These are phyloP conservation scores for Begonia loranthoides DNA, from an alignment of 306 rosid genomes.

Conservation along the genomic window DNA sequence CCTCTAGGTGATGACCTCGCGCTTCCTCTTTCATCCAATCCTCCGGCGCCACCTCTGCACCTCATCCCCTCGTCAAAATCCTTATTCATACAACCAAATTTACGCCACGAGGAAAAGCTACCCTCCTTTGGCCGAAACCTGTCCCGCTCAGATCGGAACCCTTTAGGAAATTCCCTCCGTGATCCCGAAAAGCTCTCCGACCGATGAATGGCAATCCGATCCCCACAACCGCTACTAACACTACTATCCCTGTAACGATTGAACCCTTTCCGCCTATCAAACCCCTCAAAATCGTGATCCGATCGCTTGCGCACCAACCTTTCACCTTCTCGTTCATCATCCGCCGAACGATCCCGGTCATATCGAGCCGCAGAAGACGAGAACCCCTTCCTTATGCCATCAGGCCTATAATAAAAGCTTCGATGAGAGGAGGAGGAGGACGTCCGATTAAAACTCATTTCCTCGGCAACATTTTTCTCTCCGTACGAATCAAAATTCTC, in stretches of 20 bases:
- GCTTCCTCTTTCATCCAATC: conserved; percentile 34
- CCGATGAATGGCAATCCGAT: conserved; percentile 53
- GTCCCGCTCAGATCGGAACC: conserved; percentile 94
- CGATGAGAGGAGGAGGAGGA: conserved; percentile 51
- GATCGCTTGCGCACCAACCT: conserved; percentile 67
- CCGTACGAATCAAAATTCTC: conserved; percentile 71
- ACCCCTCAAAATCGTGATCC: conserved; percentile 68
- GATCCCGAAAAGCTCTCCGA: conserved; percentile 78
- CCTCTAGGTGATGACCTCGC: conserved; percentile 28
- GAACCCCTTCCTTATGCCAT: conserved; percentile 43
- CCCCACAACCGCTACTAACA: conserved; percentile 35
- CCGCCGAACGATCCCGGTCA: conserved; percentile 56
- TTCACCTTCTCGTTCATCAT: conserved; percentile 64
- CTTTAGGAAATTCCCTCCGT: conserved; percentile 82
- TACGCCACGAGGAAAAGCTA: conserved; percentile 74
- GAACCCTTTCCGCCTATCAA: conserved; percentile 68
- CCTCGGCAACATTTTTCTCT: conserved; percentile 26
- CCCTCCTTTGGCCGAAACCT: conserved; percentile 68
- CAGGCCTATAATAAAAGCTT: conserved; percentile 48
- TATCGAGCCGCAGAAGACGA: conserved; percentile 38
- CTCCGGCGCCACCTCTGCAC: conserved; percentile 23
- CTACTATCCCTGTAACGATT: conserved; percentile 59
- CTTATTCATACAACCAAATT: conserved; percentile 50
- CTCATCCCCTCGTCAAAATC: conserved; percentile 65
- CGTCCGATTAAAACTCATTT: conserved; percentile 32